Evolutionary conservation across 768 basidiomycete species (phyloP).

Genomic region (Phanerochaete carnosa): DNA sequence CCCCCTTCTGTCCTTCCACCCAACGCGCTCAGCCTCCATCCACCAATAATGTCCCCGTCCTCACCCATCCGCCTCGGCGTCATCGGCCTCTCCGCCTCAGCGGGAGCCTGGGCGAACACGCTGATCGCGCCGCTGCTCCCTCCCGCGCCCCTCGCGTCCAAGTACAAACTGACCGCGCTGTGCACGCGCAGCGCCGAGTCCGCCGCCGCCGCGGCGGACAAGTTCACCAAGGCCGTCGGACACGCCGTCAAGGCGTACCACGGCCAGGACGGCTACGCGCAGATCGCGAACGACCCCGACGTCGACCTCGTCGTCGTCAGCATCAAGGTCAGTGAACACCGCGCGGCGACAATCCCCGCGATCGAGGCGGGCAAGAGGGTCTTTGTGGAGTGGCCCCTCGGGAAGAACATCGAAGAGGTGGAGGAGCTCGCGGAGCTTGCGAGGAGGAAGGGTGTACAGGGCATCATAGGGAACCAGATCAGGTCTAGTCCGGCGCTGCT

Average conservation of each 20-base stretch:
- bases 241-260: slow-evolving; percentile 31
- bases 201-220: slow-evolving; percentile 25
- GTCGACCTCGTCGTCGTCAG: slow-evolving; percentile 35
- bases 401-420: slow-evolving; percentile 29
- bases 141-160: slow-evolving; percentile 2
- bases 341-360: slow-evolving; percentile 26
- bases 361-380: slow-evolving; percentile 36
- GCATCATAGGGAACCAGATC: slow-evolving; percentile 33
- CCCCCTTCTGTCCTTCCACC: too few species aligned
- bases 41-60: not conserved
- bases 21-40: too few species aligned
- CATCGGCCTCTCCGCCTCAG: slow-evolving; percentile 16
- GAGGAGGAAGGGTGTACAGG: slow-evolving; percentile 26
- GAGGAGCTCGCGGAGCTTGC: slow-evolving; percentile 32
- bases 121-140: slow-evolving; percentile 8
- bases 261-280: slow-evolving; percentile 20
- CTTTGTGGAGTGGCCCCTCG: slow-evolving; percentile 41
- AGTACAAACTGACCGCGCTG: slow-evolving; percentile 10
- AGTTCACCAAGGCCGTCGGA: slow-evolving; percentile 24
- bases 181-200: slow-evolving; percentile 2
- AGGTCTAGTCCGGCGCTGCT: not conserved
- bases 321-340: slow-evolving; percentile 32
- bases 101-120: slow-evolving; percentile 3
- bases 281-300: slow-evolving; percentile 31
- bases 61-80: slow-evolving; percentile 17